phyloP scores from a whole-genome alignment of 2,329 filamentous ascomycete species.

The Didymella segeticola region DNA sequence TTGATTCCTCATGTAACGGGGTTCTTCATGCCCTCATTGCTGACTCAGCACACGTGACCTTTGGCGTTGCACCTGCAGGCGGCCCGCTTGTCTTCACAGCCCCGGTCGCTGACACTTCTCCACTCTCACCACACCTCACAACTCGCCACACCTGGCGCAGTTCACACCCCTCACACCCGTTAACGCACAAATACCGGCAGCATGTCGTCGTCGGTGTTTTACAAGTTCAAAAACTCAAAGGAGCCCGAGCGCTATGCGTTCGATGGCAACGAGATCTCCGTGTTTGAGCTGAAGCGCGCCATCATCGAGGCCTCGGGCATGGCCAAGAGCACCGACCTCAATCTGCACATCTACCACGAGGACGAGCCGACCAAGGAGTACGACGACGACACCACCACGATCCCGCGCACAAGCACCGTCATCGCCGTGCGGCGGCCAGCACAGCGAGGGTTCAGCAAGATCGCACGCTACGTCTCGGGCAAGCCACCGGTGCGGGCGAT shows the following conservation, averaged over 20 bases:
- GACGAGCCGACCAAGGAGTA: conserved; percentile 89
- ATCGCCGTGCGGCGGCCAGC: conserved; percentile 87
- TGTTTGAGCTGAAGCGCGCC: conserved; percentile 98
- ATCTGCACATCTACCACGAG: conserved; percentile 91
- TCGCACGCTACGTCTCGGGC: conserved; percentile 92
- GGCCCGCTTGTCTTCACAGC: conserved; percentile 13
- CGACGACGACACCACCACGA: conserved; percentile 97
- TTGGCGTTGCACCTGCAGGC: conserved; percentile 1
- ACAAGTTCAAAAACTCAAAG: conserved; percentile 99
- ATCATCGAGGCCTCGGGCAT: conserved; percentile 94
- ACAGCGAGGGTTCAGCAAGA: conserved; percentile 84
- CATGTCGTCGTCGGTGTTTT: conserved; percentile 98
- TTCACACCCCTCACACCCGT: conserved; percentile 10
- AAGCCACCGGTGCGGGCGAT: conserved; percentile 86
- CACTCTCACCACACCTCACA: conserved; percentile 13
- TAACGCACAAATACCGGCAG: background rate
- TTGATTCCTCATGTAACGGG: no score
- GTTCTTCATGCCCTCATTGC: no score
- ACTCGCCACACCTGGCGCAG: background rate
- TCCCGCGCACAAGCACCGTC: conserved; percentile 92
- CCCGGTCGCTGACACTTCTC: conserved; percentile 13
- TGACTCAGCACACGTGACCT: conserved; percentile 1
- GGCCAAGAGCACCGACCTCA: conserved; percentile 95
- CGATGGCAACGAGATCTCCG: conserved; percentile 95
- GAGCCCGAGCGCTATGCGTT: conserved; percentile 94